These are phyloP conservation scores for Pachysandra terminalis DNA, from an alignment of 164 flowering plant species.

Conservation along the genomic window DNA sequence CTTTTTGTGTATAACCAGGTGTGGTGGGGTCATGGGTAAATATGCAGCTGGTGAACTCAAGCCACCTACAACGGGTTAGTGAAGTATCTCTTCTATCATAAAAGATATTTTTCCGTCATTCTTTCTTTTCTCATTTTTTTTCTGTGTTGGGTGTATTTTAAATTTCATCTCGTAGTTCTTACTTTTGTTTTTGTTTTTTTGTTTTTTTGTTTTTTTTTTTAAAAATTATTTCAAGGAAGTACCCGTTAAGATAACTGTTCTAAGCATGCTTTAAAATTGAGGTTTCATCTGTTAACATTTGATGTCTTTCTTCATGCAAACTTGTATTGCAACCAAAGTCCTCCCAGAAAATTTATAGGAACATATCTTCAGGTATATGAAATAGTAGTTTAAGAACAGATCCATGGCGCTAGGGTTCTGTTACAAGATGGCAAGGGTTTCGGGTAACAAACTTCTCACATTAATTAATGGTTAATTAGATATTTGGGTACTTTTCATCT, in stretches of 20 bases:
- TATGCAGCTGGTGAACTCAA: slow-evolving; percentile 95
- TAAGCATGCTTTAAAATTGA: background rate
- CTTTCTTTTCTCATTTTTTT: too few relatives aligned
- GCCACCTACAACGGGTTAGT: slow-evolving; percentile 80
- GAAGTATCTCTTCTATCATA: slow-evolving; percentile 1
- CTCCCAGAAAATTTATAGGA: background rate
- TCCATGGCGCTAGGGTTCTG: too few relatives aligned
- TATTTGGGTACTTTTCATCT: too few relatives aligned
- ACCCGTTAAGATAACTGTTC: background rate
- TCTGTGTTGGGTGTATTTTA: background rate
- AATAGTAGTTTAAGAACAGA: too few relatives aligned
- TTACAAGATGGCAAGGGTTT: too few relatives aligned
- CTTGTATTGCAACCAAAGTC: background rate
- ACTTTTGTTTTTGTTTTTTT: background rate
- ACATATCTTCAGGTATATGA: background rate
- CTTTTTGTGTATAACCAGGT: slow-evolving; percentile 44
- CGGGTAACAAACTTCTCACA: too few relatives aligned
- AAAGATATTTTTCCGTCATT: too few relatives aligned
- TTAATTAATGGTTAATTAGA: too few relatives aligned
- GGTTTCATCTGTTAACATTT: background rate
- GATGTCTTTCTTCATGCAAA: background rate
- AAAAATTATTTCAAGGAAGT: too few relatives aligned
- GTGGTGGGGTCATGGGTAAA: slow-evolving; percentile 96
- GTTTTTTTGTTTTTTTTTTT: too few relatives aligned
- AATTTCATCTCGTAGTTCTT: background rate